These are phyloP conservation scores for Hemisphaericaspora xylofermentans DNA, from an alignment of 1,139 yeast species.

Conservation along the genomic window DNA sequence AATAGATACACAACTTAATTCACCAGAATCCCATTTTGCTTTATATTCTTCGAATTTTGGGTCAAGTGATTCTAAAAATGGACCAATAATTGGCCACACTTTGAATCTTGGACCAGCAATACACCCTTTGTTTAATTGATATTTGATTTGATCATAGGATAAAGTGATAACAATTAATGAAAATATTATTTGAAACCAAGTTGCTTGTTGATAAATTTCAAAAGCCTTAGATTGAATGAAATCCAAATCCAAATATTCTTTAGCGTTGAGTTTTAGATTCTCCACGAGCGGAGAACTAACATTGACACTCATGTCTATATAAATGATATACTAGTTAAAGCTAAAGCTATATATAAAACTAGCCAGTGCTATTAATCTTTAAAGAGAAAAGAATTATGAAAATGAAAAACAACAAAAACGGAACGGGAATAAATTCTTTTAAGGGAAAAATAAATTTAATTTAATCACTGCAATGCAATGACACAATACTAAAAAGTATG, in stretches of 20 bases:
- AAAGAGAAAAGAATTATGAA: too few species aligned
- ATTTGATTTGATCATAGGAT: conserved; percentile 77
- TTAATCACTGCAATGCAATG: too few species aligned
- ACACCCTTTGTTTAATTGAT: conserved; percentile 74
- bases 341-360: too few species aligned
- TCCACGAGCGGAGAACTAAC: conserved; percentile 16
- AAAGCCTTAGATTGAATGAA: conserved; percentile 2
- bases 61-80: conserved; percentile 91
- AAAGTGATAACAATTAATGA: conserved; percentile 52
- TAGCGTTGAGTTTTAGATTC: conserved; percentile 7
- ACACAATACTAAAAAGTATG: too few species aligned
- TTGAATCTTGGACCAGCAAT: conserved; percentile 89
- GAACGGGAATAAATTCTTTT: too few species aligned
- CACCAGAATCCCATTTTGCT: conserved; percentile 94
- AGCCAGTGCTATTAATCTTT: too few species aligned
- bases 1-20: conserved; percentile 91
- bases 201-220: conserved; percentile 9
- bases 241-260: conserved; percentile 6
- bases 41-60: conserved; percentile 93
- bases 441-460: too few species aligned
- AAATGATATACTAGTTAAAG: neutral
- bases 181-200: conserved; percentile 46
- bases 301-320: conserved; percentile 15
- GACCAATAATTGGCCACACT: conserved; percentile 94
- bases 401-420: too few species aligned